A percentile compares a stretch with the other conserved stretches of the same genome.
phyloP scores from a whole-genome alignment of 1,284 basidiomycete genomes.

The Apiotrichum gamsii region DNA sequence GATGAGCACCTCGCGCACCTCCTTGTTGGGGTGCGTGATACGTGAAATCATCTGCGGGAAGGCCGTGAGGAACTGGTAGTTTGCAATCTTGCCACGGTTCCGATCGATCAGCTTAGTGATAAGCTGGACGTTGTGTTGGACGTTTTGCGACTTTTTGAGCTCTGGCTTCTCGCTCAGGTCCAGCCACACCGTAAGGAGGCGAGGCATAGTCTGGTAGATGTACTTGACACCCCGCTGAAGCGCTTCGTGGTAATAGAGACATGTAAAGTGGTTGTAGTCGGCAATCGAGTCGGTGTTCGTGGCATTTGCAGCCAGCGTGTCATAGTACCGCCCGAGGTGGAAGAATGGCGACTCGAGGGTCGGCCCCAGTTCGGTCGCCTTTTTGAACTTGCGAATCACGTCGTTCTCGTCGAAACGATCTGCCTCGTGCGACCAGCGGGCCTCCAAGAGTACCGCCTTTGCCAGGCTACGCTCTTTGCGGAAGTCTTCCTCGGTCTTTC shows the following conservation, averaged over 20 bases:
- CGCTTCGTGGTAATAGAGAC: constrained; percentile 64
- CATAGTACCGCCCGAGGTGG: constrained; percentile 80
- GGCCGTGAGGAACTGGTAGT: constrained; percentile 86
- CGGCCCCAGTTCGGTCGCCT: constrained; percentile 55
- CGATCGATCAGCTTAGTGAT: constrained; percentile 57
- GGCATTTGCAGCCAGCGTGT: constrained; percentile 45
- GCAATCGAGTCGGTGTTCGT: constrained; percentile 4
- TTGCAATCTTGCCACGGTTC: constrained; percentile 57
- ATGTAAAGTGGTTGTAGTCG: constrained; percentile 46
- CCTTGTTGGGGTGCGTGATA: constrained; percentile 70
- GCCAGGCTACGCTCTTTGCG: constrained; percentile 49
- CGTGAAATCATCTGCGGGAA: constrained; percentile 96
- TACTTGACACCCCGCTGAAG: constrained; percentile 85
- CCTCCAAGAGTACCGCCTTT: constrained; percentile 80
- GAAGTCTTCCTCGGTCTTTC: constrained; percentile 50
- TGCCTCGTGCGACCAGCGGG: constrained; percentile 88
- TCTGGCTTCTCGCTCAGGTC: constrained; percentile 68
- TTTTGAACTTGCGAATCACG: constrained; percentile 58
- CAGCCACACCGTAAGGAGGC: constrained; percentile 91
- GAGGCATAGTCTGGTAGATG: constrained; percentile 91
- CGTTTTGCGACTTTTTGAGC: constrained; percentile 16
- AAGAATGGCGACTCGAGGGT: constrained; percentile 79
- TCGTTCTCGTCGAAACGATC: constrained; percentile 67
- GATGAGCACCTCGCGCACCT: constrained; percentile 62
- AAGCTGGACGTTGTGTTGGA: constrained; percentile 29